Evolutionary conservation across 1,284 basidiomycete genomes (phyloP), one percentile per base, ranked within the genome.

Genomic region (Fomitopsis palustris): DNA sequence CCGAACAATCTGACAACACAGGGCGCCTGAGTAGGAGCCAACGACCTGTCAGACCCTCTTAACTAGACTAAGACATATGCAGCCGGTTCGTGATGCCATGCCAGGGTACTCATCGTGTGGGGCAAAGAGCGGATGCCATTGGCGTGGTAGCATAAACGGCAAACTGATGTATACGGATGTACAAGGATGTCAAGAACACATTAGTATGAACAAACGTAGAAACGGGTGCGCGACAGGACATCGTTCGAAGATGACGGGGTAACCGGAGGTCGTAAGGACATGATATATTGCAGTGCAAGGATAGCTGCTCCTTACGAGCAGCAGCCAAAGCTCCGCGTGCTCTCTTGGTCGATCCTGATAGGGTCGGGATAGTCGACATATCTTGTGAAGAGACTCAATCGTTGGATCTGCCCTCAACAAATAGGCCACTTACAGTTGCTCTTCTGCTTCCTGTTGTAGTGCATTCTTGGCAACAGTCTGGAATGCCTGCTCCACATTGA

Each of bases 401-500:
- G 29, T 27, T 6, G 14, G 9, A 8, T 14, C 47, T 8, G 49
- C 33, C 17, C 21, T 17, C 16, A 19, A 23, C 16, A 10, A 47
- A 17, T 38, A 31, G 35, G 41, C 38, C 42, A 82, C 92, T 69
- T 66, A 96, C 93, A 98, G 76, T 74, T 98, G 95, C 62, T 95
- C 94, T 74, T 98, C 96, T 56, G 92, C 90, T 75, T 98, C 97
- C 78, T 98, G 96, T 73, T 95, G 93, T 64, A 99, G 78, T 3
- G 97, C 97, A 72, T 98, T 98, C 88, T 96, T 96, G 17, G 96
- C 96, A 63, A 98, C 96, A 3, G 96, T 98, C 76, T 98, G 96
- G 88, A 99, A 99, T 4, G 97, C 97, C 77, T 98, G 96, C 75
- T 99, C 97, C 59, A 99, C 96, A 69, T 99, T 99, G 83, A 99